Base-by-base conservation (phyloP, 441 rosid species). In the Eutrema salsugineum region DNA sequence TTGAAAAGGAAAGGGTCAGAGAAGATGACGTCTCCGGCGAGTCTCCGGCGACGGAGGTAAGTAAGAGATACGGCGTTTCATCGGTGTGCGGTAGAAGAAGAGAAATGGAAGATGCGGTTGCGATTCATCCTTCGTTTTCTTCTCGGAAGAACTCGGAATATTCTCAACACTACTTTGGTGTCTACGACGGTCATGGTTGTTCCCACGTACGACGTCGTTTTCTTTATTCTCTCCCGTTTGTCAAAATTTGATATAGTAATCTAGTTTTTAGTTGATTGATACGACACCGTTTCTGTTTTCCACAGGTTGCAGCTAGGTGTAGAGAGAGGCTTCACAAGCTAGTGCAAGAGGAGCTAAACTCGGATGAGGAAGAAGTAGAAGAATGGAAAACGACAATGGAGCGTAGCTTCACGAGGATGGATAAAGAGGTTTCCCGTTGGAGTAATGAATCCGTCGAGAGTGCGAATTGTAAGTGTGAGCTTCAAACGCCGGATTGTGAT, bases 131-230 rank as follows among this genome's bases (percentile, higher is more conserved):
- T 1, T 73, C 68, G 39, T 73, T 73, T 48, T 28, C 76, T 71
- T 62, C 63, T 22, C 58, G 2, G 0, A 66, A 39, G 3, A 40
- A 33, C 10, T 47, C 65, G 5, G 50, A 75, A 63, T 5, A 78
- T 88, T 16, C 60, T 55, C 72, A 49, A 59, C 88, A 88, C n/a
- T 86, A 88, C 49, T 94, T 81, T 35, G 96, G 91, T 47, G 91
- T 94, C 4, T 94, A 83, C 55, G 98, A 93, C 47, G 97, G 98
- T 20, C 97, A 94, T 60, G 98, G 98, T 44, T 94, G 97, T 85
- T 94, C 98, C 39, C 98, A 91, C 82, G 98, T 93, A 87, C 67
- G 72, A 2, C 5, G 28, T 20, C 50, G 5, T 47, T 14, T 19
- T 6, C 20, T 6, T 6, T 30, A 8, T 20, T 33, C 1, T 30